Evolutionary conservation across 495 filamentous ascomycete genomes (phyloP).

Genomic region (Aspergillus asperescens): DNA sequence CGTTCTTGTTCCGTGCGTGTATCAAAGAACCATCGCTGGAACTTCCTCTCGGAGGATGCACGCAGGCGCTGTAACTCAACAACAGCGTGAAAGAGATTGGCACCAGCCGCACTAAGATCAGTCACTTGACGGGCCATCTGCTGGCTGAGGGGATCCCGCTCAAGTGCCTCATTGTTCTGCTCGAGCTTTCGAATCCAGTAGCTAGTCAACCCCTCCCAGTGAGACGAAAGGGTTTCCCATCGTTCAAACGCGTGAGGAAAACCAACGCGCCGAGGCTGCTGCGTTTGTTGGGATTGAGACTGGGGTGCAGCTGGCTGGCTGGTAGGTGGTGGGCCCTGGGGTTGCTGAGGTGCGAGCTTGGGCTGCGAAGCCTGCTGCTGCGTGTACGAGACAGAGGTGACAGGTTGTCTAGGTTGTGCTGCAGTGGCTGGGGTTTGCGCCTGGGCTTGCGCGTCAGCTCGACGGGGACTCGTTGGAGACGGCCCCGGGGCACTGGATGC

Average conservation of each 20-base stretch:
- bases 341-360: slow-evolving; percentile 21
- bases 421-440: slow-evolving; percentile 11
- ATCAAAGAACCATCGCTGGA: slow-evolving; percentile 98
- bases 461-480: slow-evolving; percentile 10
- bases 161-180: slow-evolving; percentile 78
- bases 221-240: slow-evolving; percentile 93
- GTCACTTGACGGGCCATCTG: slow-evolving; percentile 92
- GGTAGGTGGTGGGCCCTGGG: slow-evolving; percentile 14
- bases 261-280: slow-evolving; percentile 39
- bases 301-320: slow-evolving; percentile 11
- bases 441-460: slow-evolving; percentile 13
- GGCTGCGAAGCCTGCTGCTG: slow-evolving; percentile 11
- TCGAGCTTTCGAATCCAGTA: slow-evolving; percentile 95
- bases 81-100: slow-evolving; percentile 95
- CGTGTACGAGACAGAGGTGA: slow-evolving; percentile 12
- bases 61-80: slow-evolving; percentile 94
- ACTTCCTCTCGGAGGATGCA: slow-evolving; percentile 92
- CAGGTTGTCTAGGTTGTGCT: slow-evolving; percentile 8
- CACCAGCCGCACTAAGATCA: slow-evolving; percentile 90
- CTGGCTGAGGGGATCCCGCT: slow-evolving; percentile 72
- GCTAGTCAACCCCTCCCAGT: slow-evolving; percentile 95
- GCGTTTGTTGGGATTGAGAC: slow-evolving; percentile 6
- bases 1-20: slow-evolving; percentile 84
- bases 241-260: slow-evolving; percentile 97
- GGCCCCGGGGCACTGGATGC: slow-evolving; percentile 5